These are phyloP conservation scores for Cladosporium cucumerinum DNA, from an alignment of 2,329 filamentous ascomycete genomes.

Conservation along the genomic window DNA sequence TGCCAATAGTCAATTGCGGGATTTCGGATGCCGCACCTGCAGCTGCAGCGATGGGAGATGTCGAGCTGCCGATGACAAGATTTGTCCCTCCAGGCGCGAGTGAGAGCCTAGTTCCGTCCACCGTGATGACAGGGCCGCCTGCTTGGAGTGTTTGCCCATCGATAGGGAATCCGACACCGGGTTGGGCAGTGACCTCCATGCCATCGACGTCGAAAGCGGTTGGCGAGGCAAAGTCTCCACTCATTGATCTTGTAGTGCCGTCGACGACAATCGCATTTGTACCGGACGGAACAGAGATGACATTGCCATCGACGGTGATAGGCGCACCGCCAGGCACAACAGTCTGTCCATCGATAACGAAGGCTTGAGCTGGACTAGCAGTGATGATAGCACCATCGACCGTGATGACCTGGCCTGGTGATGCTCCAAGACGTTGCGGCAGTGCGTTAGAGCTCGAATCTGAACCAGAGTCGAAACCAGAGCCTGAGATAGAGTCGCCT, in stretches of 20 bases:
- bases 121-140: conserved; percentile 35
- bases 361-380: conserved; percentile 22
- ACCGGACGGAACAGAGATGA: conserved; percentile 19
- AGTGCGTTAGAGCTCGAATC: conserved; percentile 14
- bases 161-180: conserved; percentile 28
- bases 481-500: neutral
- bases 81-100: conserved; percentile 37
- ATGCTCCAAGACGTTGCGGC: conserved; percentile 6
- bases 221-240: conserved; percentile 11
- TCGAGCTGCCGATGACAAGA: conserved; percentile 34
- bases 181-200: conserved; percentile 27
- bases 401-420: conserved; percentile 15
- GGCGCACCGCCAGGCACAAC: conserved; percentile 27
- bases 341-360: conserved; percentile 31
- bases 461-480: neutral
- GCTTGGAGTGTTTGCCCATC: conserved; percentile 36
- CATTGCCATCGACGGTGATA: conserved; percentile 24
- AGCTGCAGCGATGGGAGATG: conserved; percentile 19
- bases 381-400: conserved; percentile 20
- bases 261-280: conserved; percentile 23
- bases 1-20: conserved; percentile 40
- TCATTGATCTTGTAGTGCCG: conserved; percentile 18
- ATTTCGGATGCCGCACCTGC: conserved; percentile 24
- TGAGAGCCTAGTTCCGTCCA: conserved; percentile 36
- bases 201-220: conserved; percentile 27